These are phyloP conservation scores for Mycothermus thermophilus DNA, from an alignment of 495 filamentous ascomycete genomes.

Conservation along the genomic window DNA sequence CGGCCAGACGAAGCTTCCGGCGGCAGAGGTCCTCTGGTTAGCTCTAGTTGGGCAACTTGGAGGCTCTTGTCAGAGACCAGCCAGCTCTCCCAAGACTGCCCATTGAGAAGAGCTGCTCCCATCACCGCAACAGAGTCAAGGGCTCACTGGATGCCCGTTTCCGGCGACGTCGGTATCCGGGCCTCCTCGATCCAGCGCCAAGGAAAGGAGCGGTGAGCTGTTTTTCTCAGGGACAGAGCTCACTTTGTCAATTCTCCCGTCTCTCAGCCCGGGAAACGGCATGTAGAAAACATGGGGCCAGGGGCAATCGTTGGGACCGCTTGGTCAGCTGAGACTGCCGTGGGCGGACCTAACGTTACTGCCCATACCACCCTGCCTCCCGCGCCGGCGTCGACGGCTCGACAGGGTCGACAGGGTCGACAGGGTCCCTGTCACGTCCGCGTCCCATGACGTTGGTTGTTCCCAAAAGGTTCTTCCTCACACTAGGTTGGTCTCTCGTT, in stretches of 20 bases:
- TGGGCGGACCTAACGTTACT: no score
- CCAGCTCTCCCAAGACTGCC: no score
- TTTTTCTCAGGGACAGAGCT: constrained; percentile 16
- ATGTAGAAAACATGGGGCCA: no score
- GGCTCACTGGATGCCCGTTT: background rate
- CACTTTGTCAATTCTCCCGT: constrained; percentile 22
- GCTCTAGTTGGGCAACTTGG: no score
- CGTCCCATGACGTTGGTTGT: constrained; percentile 1
- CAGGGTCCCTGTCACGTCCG: constrained; percentile 10
- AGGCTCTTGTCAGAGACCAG: no score
- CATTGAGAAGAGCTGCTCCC: no score
- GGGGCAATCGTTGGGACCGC: constrained; percentile 14
- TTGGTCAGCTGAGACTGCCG: constrained; percentile 18
- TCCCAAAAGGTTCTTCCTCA: constrained; percentile 1
- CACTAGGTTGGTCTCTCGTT: background rate
- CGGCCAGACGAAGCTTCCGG: no score
- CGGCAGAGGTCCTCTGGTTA: no score
- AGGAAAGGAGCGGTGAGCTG: constrained; percentile 18
- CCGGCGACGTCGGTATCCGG: constrained; percentile 1
- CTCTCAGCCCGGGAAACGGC: constrained; percentile 15
- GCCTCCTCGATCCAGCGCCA: constrained; percentile 10
- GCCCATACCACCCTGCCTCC: constrained; percentile 3
- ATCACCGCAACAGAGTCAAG: background rate
- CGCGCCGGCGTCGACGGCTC: constrained; percentile 5
- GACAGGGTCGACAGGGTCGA: no score